Conservation (phyloP, 2,329 filamentous ascomycete genomes). For the Calonectria multiphialidica region DNA sequence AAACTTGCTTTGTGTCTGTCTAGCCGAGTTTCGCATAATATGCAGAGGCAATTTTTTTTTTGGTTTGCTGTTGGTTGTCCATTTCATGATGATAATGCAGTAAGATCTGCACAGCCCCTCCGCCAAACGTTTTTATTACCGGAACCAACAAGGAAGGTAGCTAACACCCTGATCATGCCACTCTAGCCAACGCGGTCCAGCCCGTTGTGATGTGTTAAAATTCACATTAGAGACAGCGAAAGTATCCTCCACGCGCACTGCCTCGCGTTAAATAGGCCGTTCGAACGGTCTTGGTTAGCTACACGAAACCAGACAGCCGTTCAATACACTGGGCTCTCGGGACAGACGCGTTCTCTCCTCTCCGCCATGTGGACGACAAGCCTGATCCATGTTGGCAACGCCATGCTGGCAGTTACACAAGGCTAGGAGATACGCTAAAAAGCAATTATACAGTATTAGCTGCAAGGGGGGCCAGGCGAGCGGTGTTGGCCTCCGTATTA, state of each 20-base stretch:
- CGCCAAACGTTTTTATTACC: background rate
- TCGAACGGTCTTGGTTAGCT: background rate
- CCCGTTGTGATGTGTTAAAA: background rate
- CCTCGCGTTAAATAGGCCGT: background rate
- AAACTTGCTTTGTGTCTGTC: background rate
- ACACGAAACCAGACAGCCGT: background rate
- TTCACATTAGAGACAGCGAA: background rate
- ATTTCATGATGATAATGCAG: background rate
- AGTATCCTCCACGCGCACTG: background rate
- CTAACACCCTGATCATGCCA: background rate
- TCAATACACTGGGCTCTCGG: background rate
- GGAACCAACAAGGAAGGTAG: background rate
- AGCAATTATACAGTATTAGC: background rate
- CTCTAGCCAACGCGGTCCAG: background rate
- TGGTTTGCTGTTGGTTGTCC: background rate
- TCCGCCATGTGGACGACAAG: background rate
- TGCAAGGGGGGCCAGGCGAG: background rate
- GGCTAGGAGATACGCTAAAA: background rate
- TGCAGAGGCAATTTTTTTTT: background rate
- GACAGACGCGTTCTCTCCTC: background rate
- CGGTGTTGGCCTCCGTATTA: background rate
- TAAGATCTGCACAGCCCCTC: background rate
- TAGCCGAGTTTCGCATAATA: background rate
- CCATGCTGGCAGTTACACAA: background rate
- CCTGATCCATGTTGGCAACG: background rate